Percentiles rank a stretch among this genome's conserved stretches.
These are phyloP conservation scores for Diaporthe citri DNA, from an alignment of 2,329 filamentous ascomycete genomes.

Conservation along the genomic window DNA sequence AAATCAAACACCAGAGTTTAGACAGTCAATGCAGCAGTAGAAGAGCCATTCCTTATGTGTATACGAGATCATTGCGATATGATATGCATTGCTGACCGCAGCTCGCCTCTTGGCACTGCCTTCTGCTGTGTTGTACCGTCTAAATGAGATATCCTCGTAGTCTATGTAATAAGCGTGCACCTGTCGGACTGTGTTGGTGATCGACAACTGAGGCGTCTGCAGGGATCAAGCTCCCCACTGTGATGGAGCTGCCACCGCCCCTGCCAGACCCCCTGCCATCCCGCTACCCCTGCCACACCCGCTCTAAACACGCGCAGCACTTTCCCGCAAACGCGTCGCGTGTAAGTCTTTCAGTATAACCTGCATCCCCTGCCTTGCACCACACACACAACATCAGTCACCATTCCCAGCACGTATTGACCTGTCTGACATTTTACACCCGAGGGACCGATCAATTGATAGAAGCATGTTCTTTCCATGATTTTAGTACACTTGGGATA, in stretches of 20 bases:
- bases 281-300: not conserved
- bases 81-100: not conserved
- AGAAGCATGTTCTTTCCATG: slow-evolving; percentile 20
- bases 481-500: not conserved
- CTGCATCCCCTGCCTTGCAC: slow-evolving; percentile 19
- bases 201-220: not conserved
- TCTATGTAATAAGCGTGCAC: not conserved
- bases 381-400: not conserved
- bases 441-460: not conserved
- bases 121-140: not conserved
- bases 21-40: not conserved
- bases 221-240: slow-evolving; percentile 10
- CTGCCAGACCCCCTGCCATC: not conserved
- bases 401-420: not conserved
- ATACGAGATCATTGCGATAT: not conserved
- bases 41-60: too few relatives aligned
- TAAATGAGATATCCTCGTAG: not conserved
- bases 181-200: not conserved
- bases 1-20: not conserved
- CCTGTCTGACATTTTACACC: not conserved
- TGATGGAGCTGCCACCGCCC: not conserved
- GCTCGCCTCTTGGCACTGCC: not conserved
- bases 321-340: slow-evolving; percentile 23
- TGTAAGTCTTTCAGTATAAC: slow-evolving; percentile 26
- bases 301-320: slow-evolving; percentile 14